Evolutionary conservation across 2,329 filamentous ascomycete species (phyloP), one percentile per base, ranked within the genome.

Genomic region (Blumeria graminis): DNA sequence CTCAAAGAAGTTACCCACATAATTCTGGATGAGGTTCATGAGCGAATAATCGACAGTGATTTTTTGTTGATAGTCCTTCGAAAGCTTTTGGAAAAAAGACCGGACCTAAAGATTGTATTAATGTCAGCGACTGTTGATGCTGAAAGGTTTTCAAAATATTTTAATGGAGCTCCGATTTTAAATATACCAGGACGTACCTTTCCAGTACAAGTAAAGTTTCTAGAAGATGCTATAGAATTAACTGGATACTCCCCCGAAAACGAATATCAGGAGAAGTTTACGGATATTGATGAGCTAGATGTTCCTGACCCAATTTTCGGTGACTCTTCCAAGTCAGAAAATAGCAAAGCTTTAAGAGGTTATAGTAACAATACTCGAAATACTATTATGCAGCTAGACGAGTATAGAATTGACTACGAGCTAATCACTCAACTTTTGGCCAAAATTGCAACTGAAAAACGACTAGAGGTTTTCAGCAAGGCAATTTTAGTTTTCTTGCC

Each of bases 81-180:
- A 65, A 84, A 89, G 60, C 72, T 98, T 3, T 76, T 95, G 70
- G 68, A 76, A 34, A 77, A 78, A 16, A 61, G 90, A 56, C 82
- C 82, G 59, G 85, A 94, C 60, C 73, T 98, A 55, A 96, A 94
- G 69, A 84, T 98, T 18, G 76, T 98, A 39, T 76, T 98, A 52
- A 98, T 98, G 92, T 96, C 90, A 61, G 92, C 92, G 10, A 98
- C 92, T 0, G 87, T 98, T 7, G 87, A 98, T 67, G 87, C 92
- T 0, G 82, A 90, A 58, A 81, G 82, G 14, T 95, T 98, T 66
- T 95, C 92, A 0, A 78, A 79, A 10, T 98, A 96, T 65, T 76
- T 98, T 1, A 81, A 82, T 56, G 80, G 81, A 4, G 90, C 90
- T 0, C 90, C 90, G 0, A 80, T 96, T 43, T 72, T 98, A 56